Base-by-base conservation (phyloP, 1,139 yeast species). In the Yamadazyma jaroonii region DNA sequence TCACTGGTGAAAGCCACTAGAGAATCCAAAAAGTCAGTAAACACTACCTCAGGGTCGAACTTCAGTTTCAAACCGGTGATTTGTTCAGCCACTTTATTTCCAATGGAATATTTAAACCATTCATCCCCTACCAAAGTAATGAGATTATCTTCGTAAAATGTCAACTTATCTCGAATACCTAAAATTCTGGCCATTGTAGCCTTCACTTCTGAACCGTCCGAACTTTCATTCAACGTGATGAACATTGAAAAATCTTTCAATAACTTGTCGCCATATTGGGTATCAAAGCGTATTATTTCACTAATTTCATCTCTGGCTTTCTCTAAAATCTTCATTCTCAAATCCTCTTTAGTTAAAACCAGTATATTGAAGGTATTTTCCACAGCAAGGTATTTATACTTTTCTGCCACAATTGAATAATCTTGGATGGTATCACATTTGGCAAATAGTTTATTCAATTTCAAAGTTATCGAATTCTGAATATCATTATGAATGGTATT, bases 21-120 rank as follows among this genome's bases (percentile, higher is more conserved):
- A 20, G 47, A 54, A 3, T 53, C 46, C 6, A 72, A 39, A 92
- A 95, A 86, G 2, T 56, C 52, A 1, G 64, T 59, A 43, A 72
- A 75, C 0, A 73, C 47, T 0, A 41, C 52, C 5, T 68, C 59
- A 0, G 79, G 57, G 37, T 81, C 67, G 9, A 81, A 60, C 33
- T 68, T 74, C 15, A 66, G 59, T 12, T 67, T 52, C 32, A 84
- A 64, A 1, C 64, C 59, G 1, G 55, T 50, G 11, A 79, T 68
- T 41, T 79, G 86, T 2, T 67, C 56, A 11, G 72, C 66, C 1
- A 90, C 73, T 44, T 74, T 77, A 37, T 71, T 74, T 0, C 96
- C 97, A 35, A 83, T 81, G 0, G 90, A 79, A 48, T 82, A 86
- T 31, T 77, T 70, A 35, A 64, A 67, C 97, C 97, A 90, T 23